A percentile compares a stretch with the other conserved stretches of the same genome.
These are phyloP conservation scores for Candida easanensis DNA, from an alignment of 805 yeast genomes.

Conservation along the genomic window DNA sequence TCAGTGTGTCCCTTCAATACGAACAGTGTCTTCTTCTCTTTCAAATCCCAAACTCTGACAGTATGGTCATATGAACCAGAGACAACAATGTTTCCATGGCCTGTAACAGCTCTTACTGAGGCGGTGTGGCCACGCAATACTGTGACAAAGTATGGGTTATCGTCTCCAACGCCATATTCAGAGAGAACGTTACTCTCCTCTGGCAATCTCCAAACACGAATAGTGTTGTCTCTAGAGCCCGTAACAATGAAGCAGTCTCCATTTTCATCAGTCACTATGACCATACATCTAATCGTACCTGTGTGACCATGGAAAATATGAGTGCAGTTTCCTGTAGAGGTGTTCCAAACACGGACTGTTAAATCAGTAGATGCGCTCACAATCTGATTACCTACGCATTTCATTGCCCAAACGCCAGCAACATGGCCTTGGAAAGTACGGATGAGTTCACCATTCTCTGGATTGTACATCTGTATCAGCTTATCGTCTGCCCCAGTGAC, in stretches of 20 bases:
- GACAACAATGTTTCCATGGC: constrained; percentile 76
- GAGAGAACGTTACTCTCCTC: constrained; percentile 30
- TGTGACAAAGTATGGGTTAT: constrained; percentile 62
- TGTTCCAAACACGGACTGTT: constrained; percentile 91
- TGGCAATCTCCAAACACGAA: constrained; percentile 85
- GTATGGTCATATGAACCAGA: constrained; percentile 91
- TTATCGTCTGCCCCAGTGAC: constrained; percentile 92
- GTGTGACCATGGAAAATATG: constrained; percentile 91
- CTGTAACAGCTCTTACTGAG: constrained; percentile 84
- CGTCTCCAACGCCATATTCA: constrained; percentile 33
- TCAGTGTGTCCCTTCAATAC: constrained; percentile 82
- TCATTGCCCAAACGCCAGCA: constrained; percentile 98
- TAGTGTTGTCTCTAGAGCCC: constrained; percentile 82
- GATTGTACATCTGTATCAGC: constrained; percentile 75
- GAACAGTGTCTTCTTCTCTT: constrained; percentile 68
- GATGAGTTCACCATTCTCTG: constrained; percentile 64
- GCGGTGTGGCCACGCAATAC: constrained; percentile 73
- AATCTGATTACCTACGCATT: constrained; percentile 76
- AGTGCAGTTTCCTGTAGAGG: constrained; percentile 79
- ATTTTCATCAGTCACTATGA: constrained; percentile 67
- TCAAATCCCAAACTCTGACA: constrained; percentile 89
- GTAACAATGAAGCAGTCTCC: constrained; percentile 77
- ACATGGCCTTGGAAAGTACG: constrained; percentile 79
- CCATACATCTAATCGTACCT: constrained; percentile 89
- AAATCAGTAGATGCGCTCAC: constrained; percentile 96